Base-by-base conservation (phyloP, 305 asterid genomes). In the Nicotiana rustica region DNA sequence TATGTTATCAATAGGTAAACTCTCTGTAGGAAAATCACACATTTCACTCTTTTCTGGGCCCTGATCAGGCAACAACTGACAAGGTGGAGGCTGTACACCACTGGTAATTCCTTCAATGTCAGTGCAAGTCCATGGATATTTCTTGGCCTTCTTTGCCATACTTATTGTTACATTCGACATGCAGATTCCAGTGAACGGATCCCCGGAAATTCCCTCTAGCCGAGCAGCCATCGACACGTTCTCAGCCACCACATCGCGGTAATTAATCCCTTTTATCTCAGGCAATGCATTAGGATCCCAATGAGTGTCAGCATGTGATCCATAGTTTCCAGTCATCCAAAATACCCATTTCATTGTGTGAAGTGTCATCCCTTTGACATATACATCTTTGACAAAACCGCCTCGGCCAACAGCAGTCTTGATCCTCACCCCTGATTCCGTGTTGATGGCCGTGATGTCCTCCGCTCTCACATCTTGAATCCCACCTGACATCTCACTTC, bases 311-410 rank as follows among this genome's bases (percentile, higher is more conserved):
- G 96, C 90, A 66, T 92, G 94, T 1, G 91, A 85, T 2, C 93
- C 92, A 49, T 92, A 90, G 83, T 92, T 89, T 52, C 96, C 93
- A 0, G 94, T 90, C 82, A 92, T 90, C 94, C 93, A 89, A 73
- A 92, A 92, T 25, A 85, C 96, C 93, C 92, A 90, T 83, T 89
- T 89, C 94, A 92, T 92, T 1, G 92, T 87, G 85, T 92, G 91
- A 25, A 90, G 10, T 5, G 19, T 85, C 93, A 92, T 89, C 73
- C 89, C 92, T 71, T 89, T 92, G 21, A 90, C 92, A 15, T 86
- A 90, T 31, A 92, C 84, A 82, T 87, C 90, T 65, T 82, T 90
- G 15, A 90, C 94, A 56, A 85, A 89, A 36, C 94, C 95, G 3
- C 94, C 95, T 41, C 95, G 81, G 2, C 94, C 94, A 8, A 85